A percentile compares a stretch with the other conserved stretches of the same genome.
Evolutionary conservation across 768 basidiomycete genomes (phyloP).

Genomic region (Crassisporium funariophilum): DNA sequence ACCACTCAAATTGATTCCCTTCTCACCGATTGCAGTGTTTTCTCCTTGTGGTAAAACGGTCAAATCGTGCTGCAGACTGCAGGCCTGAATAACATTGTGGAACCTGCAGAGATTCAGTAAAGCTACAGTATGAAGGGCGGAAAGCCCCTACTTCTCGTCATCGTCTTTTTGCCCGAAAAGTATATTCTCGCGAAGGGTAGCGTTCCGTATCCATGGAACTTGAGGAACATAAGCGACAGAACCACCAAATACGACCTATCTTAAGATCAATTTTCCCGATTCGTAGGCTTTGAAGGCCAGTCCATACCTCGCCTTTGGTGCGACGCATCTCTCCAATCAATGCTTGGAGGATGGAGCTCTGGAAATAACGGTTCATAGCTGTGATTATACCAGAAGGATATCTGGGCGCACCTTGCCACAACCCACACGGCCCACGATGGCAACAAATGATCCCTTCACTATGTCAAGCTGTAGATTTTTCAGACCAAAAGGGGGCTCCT

Average conservation of each 20-base stretch:
- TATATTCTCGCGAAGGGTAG: slow-evolving; percentile 74
- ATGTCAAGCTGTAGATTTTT: slow-evolving; percentile 47
- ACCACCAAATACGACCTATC: slow-evolving; percentile 53
- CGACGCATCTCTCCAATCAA: slow-evolving; percentile 71
- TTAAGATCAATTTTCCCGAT: not conserved
- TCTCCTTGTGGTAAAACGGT: slow-evolving; percentile 72
- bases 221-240: slow-evolving; percentile 62
- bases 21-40: slow-evolving; percentile 73
- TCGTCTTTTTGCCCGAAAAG: slow-evolving; percentile 70
- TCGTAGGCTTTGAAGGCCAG: not conserved
- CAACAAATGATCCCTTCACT: slow-evolving; percentile 61
- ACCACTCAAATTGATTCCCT: slow-evolving; percentile 72
- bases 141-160: slow-evolving; percentile 43
- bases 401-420: slow-evolving; percentile 60
- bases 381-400: not conserved
- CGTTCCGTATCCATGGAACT: slow-evolving; percentile 66
- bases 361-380: not conserved
- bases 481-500: slow-evolving; percentile 55
- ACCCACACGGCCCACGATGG: slow-evolving; percentile 76
- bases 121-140: not conserved
- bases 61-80: slow-evolving; percentile 71
- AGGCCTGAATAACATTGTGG: slow-evolving; percentile 59
- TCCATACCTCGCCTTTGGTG: slow-evolving; percentile 52
- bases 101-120: slow-evolving; percentile 39
- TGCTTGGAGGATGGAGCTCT: slow-evolving; percentile 60